Evolutionary conservation across 441 rosid genomes (phyloP), one percentile per base, ranked within the genome.

Genomic region (Adansonia rubrostipa): DNA sequence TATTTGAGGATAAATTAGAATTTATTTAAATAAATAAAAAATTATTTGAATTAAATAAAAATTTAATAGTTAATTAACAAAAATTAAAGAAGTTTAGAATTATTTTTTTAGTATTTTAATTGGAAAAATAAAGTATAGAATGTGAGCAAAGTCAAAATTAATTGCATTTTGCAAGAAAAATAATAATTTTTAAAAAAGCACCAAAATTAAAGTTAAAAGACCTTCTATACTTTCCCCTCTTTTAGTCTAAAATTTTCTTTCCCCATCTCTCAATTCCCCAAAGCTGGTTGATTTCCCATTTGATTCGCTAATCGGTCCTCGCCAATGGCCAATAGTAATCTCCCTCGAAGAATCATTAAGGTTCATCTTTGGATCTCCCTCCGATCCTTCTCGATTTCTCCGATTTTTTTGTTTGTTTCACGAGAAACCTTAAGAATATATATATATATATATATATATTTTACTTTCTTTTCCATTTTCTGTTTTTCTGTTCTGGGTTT

Each of bases 321-420:
- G n/a, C 78, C 50, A 79, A 93, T 95, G 98, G 99, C 98, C 42
- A 93, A 91, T 85, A 93, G 93, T 84, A 95, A 92, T 89, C 99
- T 95, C 9, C 99, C 99, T 51, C 92, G 99, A 33, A 82, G 99
- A 82, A 93, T 95, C 85, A 93, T 95, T 87, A 95, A 95, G 98
- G 99, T 95, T 10, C 62, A 24, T 36, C 28, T 73, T 63, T 79
- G 64, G 71, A 70, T 83, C 73, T 75, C 44, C 11, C 56, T 14
- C 24, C 17, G 71, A 61, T 60, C 82, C 77, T 82, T 79, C 74
- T 11, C 36, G 22, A 54, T 69, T 61, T 47, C 5, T 50, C 69
- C 80, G 79, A 69, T 78, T 36, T 36, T 36, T 36, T 9, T 51
- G 42, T 57, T 45, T 63, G 63, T 61, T 33, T 42, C 62, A 14